Evolutionary conservation across 495 filamentous ascomycete genomes (phyloP).

Genomic region (Podospora comata): DNA sequence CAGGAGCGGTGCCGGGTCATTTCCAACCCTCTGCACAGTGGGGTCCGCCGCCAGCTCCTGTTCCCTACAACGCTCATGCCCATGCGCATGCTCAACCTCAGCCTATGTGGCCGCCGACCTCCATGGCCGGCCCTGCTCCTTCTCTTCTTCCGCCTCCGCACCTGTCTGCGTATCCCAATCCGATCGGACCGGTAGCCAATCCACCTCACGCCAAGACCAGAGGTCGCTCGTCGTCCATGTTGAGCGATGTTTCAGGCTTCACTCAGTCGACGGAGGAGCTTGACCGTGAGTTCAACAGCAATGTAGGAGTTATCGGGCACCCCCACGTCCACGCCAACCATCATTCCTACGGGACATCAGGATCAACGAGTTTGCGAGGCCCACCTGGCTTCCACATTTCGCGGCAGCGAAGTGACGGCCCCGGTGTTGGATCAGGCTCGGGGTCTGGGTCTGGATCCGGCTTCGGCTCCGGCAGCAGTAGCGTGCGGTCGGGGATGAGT

Average conservation of each 20-base stretch:
- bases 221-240: slow-evolving; percentile 64
- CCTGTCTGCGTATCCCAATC: slow-evolving; percentile 25
- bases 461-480: slow-evolving; percentile 33
- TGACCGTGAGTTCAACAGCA: slow-evolving; percentile 17
- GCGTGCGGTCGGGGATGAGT: slow-evolving; percentile 38
- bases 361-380: slow-evolving; percentile 23
- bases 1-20: slow-evolving; percentile 17
- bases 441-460: slow-evolving; percentile 27
- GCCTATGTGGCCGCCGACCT: slow-evolving; percentile 29
- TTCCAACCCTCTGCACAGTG: slow-evolving; percentile 25
- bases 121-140: slow-evolving; percentile 21
- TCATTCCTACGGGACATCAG: slow-evolving; percentile 12
- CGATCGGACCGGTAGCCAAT: slow-evolving; percentile 21
- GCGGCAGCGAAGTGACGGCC: slow-evolving; percentile 23
- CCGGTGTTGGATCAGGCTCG: slow-evolving; percentile 27
- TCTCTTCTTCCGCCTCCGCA: slow-evolving; percentile 25
- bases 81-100: slow-evolving; percentile 11
- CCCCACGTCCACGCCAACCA: slow-evolving; percentile 8
- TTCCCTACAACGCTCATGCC: slow-evolving; percentile 9
- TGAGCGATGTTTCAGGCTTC: slow-evolving; percentile 63
- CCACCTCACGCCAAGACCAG: slow-evolving; percentile 37
- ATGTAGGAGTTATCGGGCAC: slow-evolving; percentile 7
- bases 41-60: slow-evolving; percentile 15
- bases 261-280: slow-evolving; percentile 55
- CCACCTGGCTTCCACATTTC: slow-evolving; percentile 32